Conservation (phyloP, 495 filamentous ascomycete species). For the Lepidopterella palustris region DNA sequence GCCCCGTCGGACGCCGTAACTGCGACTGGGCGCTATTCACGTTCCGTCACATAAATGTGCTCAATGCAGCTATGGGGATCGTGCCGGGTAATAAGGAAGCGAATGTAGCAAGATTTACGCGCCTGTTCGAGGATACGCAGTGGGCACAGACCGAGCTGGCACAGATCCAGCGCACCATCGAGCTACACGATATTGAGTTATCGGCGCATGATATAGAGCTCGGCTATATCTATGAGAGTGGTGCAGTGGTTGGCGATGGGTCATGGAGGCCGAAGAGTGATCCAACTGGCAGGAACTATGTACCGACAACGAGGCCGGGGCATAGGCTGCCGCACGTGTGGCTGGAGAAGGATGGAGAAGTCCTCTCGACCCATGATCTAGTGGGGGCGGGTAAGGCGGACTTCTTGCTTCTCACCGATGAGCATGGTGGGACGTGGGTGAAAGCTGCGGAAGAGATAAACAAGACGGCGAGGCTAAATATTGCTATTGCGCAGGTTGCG, state of each 20-base stretch:
- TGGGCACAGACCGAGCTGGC: neutral
- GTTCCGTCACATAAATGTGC: neutral
- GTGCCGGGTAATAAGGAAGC: neutral
- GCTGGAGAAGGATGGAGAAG: neutral
- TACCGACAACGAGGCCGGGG: neutral
- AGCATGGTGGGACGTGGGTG: neutral
- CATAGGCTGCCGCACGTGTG: neutral
- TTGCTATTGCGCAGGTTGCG: neutral
- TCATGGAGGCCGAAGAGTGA: neutral
- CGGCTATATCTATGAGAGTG: neutral
- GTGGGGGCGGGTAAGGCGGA: neutral
- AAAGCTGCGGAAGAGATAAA: neutral
- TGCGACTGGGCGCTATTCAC: neutral
- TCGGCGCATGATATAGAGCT: neutral
- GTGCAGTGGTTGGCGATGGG: neutral
- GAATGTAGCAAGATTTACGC: neutral
- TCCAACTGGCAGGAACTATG: neutral
- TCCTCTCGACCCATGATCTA: neutral
- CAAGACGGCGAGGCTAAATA: neutral
- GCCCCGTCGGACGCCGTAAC: neutral
- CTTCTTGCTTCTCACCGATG: neutral
- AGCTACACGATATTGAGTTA: neutral
- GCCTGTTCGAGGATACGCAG: neutral
- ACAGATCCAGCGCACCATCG: neutral
- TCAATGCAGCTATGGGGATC: neutral